phyloP scores from a whole-genome alignment of 2,329 filamentous ascomycete species.

The Hypomyces rosellus region DNA sequence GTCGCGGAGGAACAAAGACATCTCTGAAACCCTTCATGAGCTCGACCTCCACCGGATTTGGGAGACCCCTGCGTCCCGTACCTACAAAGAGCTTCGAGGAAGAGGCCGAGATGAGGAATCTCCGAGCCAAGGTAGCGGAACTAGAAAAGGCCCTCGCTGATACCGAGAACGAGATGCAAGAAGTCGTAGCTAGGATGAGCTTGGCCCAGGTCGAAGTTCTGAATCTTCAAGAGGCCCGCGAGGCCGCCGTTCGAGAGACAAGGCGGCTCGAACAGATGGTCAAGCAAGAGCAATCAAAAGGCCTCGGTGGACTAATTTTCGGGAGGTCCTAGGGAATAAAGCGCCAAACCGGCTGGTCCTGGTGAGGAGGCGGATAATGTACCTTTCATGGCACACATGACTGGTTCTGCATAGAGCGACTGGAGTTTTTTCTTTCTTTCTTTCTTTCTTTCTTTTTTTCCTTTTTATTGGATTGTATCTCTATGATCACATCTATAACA shows the following conservation, averaged over 20 bases:
- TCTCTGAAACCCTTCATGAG: slow-evolving; percentile 29
- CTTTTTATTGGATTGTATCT: slow-evolving; percentile 15
- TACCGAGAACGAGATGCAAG: slow-evolving; percentile 70
- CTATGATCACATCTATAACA: slow-evolving; percentile 10
- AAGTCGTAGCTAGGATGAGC: slow-evolving; percentile 75
- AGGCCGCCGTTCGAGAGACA: slow-evolving; percentile 68
- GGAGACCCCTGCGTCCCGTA: slow-evolving; percentile 37
- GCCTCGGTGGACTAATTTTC: slow-evolving; percentile 15
- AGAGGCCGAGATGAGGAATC: slow-evolving; percentile 64
- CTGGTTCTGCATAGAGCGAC: slow-evolving; percentile 31
- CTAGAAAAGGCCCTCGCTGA: slow-evolving; percentile 64
- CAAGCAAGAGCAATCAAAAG: slow-evolving; percentile 55
- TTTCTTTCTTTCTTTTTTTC: slow-evolving; percentile 17
- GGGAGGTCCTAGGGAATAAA: neutral
- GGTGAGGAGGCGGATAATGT: neutral
- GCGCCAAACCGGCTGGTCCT: neutral
- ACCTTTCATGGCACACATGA: neutral
- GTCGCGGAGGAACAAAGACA: slow-evolving; percentile 23
- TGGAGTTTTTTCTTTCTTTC: slow-evolving; percentile 27
- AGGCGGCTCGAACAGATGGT: slow-evolving; percentile 62
- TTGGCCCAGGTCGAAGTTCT: slow-evolving; percentile 76
- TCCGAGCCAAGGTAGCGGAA: slow-evolving; percentile 74
- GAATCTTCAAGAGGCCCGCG: slow-evolving; percentile 68
- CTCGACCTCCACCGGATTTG: slow-evolving; percentile 27
- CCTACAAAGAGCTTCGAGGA: slow-evolving; percentile 64